Conservation (phyloP, 208 protist species). For the Phytomonas francai region DNA sequence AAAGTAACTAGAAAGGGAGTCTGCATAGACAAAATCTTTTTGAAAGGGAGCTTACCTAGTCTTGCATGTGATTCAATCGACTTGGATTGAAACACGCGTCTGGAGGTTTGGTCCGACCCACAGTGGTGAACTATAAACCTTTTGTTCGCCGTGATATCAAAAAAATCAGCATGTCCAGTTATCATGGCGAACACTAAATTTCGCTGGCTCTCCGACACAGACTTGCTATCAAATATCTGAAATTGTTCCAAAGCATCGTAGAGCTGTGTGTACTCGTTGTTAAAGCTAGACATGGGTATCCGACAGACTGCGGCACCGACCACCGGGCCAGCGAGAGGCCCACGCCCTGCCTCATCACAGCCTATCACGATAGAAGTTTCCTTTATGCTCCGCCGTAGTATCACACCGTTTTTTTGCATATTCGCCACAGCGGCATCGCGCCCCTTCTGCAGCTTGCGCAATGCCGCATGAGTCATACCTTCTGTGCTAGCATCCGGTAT, state of each 20-base stretch:
- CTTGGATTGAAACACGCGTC: conserved; percentile 26
- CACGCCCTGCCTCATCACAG: conserved; percentile 85
- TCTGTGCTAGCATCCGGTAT: background rate
- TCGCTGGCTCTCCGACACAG: conserved; percentile 60
- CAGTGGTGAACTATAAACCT: conserved; percentile 79
- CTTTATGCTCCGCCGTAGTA: conserved; percentile 74
- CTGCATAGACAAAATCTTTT: conserved; percentile 80
- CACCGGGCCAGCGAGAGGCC: conserved; percentile 83
- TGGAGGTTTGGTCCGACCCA: conserved; percentile 40
- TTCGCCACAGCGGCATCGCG: conserved; percentile 32
- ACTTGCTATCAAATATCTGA: conserved; percentile 87
- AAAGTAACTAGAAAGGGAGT: conserved; percentile 79
- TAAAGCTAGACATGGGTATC: conserved; percentile 80
- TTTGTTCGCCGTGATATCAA: conserved; percentile 49
- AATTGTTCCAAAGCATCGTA: conserved; percentile 77
- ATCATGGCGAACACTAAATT: conserved; percentile 77
- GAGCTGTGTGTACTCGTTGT: conserved; percentile 69
- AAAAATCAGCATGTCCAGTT: conserved; percentile 70
- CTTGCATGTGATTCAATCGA: conserved; percentile 46
- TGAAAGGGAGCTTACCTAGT: conserved; percentile 70
- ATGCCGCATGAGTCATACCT: conserved; percentile 10
- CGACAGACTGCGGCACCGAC: conserved; percentile 82
- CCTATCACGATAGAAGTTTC: conserved; percentile 83
- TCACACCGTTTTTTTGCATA: conserved; percentile 65
- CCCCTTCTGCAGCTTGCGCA: conserved; percentile 40